A percentile compares a stretch with the other conserved stretches of the same genome.
Evolutionary conservation across 108 stramenopile genomes (phyloP).

Genomic region (Schizochytrium sp.): DNA sequence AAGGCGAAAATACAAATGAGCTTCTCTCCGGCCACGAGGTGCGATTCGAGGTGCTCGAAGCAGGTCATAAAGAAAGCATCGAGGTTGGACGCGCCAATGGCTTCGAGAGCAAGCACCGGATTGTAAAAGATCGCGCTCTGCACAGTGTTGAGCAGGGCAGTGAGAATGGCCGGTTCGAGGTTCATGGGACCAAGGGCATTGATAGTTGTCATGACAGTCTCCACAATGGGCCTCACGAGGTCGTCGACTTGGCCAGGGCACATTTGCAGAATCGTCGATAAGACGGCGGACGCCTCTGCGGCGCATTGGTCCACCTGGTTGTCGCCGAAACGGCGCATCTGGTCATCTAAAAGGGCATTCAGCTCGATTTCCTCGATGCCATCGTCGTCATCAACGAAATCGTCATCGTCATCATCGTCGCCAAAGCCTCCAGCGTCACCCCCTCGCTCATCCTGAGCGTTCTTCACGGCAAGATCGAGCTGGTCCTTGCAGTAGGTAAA

Average conservation of each 20-base stretch:
- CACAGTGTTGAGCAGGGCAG: not conserved
- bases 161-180: not conserved
- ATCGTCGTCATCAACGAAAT: not conserved
- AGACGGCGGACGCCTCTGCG: not conserved
- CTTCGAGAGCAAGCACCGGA: not conserved
- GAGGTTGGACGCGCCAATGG: not conserved
- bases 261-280: not conserved
- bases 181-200: not conserved
- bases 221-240: not conserved
- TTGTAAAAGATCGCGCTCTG: not conserved
- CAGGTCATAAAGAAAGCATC: not conserved
- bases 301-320: not conserved
- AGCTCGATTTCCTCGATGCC: not conserved
- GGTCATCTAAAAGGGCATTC: not conserved
- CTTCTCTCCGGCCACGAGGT: not conserved
- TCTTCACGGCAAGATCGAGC: not conserved
- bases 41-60: constrained; percentile 7
- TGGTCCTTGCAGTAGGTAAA: not conserved
- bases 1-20: not conserved
- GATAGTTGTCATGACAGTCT: not conserved
- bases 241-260: not conserved
- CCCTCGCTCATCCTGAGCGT: not conserved
- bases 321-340: not conserved
- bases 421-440: not conserved
- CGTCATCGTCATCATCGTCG: not conserved